Percentiles rank a stretch among this genome's conserved stretches.
These are phyloP conservation scores for Datura wrightii DNA, from an alignment of 257 asterid species.

Conservation along the genomic window DNA sequence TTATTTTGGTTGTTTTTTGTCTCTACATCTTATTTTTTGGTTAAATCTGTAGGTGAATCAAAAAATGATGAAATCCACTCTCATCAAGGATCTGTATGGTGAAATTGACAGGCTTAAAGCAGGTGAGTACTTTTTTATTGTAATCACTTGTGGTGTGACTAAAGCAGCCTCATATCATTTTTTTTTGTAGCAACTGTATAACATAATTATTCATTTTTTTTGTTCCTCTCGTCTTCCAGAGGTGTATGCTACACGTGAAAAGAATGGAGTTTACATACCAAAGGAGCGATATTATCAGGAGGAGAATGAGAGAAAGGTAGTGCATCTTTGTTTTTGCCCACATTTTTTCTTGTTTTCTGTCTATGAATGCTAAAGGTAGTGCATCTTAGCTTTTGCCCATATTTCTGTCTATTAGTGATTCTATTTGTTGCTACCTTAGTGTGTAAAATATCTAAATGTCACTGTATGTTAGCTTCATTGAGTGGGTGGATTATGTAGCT, in stretches of 20 bases:
- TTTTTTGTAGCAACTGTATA: not conserved
- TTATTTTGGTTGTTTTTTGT: not conserved
- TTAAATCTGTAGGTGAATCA: conserved; percentile 68
- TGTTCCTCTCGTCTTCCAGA: not conserved
- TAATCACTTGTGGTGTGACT: not conserved
- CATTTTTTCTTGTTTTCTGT: conserved; percentile 1
- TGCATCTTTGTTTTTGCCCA: not conserved
- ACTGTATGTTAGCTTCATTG: not conserved
- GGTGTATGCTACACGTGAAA: conserved; percentile 30
- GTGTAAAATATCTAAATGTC: not conserved
- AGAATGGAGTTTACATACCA: conserved; percentile 29
- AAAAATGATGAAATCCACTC: conserved; percentile 57
- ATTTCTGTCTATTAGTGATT: not conserved
- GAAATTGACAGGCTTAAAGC: conserved; percentile 18
- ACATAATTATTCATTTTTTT: not conserved
- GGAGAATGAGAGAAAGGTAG: conserved; percentile 60
- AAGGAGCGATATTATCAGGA: conserved; percentile 75
- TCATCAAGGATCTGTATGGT: conserved; percentile 19
- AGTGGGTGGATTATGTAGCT: not conserved
- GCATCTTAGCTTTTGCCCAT: not conserved
- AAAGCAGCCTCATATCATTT: not conserved
- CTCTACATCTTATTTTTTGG: not conserved
- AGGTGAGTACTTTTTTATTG: not conserved
- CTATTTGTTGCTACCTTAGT: not conserved
- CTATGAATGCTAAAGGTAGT: not conserved